These are phyloP conservation scores for Suhomyces maxii DNA, from an alignment of 1,139 yeast genomes.

Conservation along the genomic window DNA sequence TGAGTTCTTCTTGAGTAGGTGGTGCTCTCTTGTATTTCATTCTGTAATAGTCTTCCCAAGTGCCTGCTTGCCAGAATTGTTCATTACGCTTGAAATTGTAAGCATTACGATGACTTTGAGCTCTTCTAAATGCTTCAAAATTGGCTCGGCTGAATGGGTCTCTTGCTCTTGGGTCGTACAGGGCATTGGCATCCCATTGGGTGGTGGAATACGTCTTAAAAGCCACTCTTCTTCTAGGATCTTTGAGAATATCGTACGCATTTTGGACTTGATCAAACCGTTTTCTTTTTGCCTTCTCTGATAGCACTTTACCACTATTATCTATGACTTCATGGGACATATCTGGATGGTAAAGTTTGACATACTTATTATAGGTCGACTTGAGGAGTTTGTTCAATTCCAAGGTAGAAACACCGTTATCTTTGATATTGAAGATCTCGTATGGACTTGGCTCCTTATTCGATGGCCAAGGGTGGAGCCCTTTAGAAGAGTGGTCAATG, in stretches of 20 bases:
- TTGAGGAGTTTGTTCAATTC: slow-evolving; percentile 52
- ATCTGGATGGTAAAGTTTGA: slow-evolving; percentile 90
- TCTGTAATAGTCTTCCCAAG: slow-evolving; percentile 67
- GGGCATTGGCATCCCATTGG: slow-evolving; percentile 21
- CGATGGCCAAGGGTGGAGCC: slow-evolving; percentile 58
- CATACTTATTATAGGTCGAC: slow-evolving; percentile 58
- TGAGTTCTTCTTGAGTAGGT: slow-evolving; percentile 45
- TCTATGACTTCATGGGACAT: slow-evolving; percentile 35
- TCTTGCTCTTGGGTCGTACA: slow-evolving; percentile 8
- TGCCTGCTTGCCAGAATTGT: slow-evolving; percentile 64
- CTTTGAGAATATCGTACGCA: slow-evolving; percentile 71
- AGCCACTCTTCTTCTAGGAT: slow-evolving; percentile 47
- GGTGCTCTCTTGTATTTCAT: slow-evolving; percentile 41
- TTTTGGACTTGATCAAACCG: slow-evolving; percentile 70
- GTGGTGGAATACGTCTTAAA: slow-evolving; percentile 29
- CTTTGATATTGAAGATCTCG: slow-evolving; percentile 59
- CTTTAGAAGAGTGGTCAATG: slow-evolving; percentile 20
- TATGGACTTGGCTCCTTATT: slow-evolving; percentile 67
- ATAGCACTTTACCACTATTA: slow-evolving; percentile 28
- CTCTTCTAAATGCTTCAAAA: slow-evolving; percentile 34
- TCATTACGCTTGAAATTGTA: slow-evolving; percentile 41
- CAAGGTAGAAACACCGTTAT: slow-evolving; percentile 22
- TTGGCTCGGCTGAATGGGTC: slow-evolving; percentile 14
- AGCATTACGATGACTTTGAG: slow-evolving; percentile 38
- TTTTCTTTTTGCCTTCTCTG: slow-evolving; percentile 44